Conservation (phyloP, 495 filamentous ascomycete species). For the Penicillium dipodomyicola region DNA sequence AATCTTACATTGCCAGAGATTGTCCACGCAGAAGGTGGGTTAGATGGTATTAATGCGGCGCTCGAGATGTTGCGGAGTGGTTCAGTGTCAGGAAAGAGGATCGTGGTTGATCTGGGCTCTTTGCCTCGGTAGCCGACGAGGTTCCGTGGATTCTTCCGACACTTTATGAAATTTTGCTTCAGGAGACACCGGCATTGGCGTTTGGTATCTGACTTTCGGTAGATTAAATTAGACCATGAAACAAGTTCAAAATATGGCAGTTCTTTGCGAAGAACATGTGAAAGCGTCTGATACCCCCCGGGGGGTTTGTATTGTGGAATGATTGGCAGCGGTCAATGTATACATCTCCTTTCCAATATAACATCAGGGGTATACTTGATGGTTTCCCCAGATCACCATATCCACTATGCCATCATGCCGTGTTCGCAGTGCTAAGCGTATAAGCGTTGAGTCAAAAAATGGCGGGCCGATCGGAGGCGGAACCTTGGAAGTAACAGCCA, state of each 20-base stretch:
- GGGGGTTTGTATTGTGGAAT: too few relatives aligned
- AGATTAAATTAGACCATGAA: not conserved
- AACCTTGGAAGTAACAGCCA: constrained; percentile 13
- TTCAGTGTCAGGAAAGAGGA: constrained; percentile 55
- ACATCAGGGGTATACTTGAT: not conserved
- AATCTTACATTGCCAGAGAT: constrained; percentile 56
- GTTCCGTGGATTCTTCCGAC: not conserved
- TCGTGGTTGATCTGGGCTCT: constrained; percentile 50
- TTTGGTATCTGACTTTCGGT: not conserved
- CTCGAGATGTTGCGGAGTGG: constrained; percentile 58
- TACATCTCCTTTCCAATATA: not conserved
- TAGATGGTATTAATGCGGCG: constrained; percentile 61
- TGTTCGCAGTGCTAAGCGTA: not conserved
- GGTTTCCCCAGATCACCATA: not conserved
- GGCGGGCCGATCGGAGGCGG: constrained; percentile 18
- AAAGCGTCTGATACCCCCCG: not conserved
- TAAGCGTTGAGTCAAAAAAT: constrained; percentile 4
- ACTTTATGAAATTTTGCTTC: constrained; percentile 2
- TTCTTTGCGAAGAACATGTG: not conserved
- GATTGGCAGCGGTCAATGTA: too few relatives aligned
- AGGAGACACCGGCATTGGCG: not conserved
- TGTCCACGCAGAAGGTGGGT: constrained; percentile 54
- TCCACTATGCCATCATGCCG: not conserved
- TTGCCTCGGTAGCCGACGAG: constrained; percentile 1
- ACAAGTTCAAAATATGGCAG: not conserved